phyloP scores from a whole-genome alignment of 148 eudicot genomes.

The Persicaria maculosa region DNA sequence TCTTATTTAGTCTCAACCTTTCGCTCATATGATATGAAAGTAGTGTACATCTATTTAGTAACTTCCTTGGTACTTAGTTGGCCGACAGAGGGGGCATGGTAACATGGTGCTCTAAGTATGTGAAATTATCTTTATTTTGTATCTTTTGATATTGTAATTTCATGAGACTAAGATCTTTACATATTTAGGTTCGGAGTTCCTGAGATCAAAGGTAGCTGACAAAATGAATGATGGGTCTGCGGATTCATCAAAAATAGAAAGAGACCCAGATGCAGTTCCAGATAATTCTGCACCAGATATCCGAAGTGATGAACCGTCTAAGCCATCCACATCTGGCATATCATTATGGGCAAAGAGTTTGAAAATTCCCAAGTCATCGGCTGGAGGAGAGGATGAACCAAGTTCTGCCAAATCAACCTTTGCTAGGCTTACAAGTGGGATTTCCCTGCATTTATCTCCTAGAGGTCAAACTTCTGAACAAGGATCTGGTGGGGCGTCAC shows the following conservation, averaged over 20 bases:
- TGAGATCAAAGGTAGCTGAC: neutral
- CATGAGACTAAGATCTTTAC: neutral
- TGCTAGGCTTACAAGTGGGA: slow-evolving; percentile 73
- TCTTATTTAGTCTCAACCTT: neutral
- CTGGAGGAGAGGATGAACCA: slow-evolving; percentile 50
- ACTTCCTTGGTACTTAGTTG: too few species aligned
- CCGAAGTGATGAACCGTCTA: neutral
- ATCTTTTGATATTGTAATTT: neutral
- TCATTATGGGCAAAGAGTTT: slow-evolving; percentile 78
- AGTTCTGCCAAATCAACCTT: slow-evolving; percentile 62
- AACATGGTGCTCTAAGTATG: too few species aligned
- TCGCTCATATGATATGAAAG: neutral
- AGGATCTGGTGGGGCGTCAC: slow-evolving; percentile 41
- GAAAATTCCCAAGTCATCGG: slow-evolving; percentile 54
- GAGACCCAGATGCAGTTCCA: slow-evolving; percentile 6
- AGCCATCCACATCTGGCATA: slow-evolving; percentile 51
- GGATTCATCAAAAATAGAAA: slow-evolving; percentile 9
- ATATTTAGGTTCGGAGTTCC: neutral
- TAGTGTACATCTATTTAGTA: neutral
- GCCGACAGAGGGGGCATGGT: too few species aligned
- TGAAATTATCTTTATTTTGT: neutral
- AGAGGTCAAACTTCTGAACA: slow-evolving; percentile 54
- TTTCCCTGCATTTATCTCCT: slow-evolving; percentile 69
- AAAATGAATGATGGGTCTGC: slow-evolving; percentile 3
- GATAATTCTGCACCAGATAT: neutral